A percentile compares a stretch with the other conserved stretches of the same genome.
Conservation (phyloP, 1,284 basidiomycete species). For the Omphalotus olearius region DNA sequence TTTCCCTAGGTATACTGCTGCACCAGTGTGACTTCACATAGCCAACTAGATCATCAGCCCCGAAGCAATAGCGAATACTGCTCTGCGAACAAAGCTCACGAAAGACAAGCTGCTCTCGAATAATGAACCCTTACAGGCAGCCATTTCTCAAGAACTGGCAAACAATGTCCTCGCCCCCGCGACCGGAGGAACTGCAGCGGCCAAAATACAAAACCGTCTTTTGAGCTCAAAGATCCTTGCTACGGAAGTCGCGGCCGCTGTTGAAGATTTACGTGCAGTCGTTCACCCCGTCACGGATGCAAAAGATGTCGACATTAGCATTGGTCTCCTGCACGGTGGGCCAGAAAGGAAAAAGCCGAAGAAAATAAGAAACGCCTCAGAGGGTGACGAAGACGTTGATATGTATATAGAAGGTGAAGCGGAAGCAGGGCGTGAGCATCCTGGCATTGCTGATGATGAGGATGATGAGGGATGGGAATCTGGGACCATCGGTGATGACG, state of each 20-base stretch:
- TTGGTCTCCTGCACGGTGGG: conserved; percentile 20
- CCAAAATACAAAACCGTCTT: conserved; percentile 70
- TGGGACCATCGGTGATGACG: conserved; percentile 37
- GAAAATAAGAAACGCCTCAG: conserved; percentile 17
- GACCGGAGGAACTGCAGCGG: conserved; percentile 38
- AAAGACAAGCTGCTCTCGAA: conserved; percentile 62
- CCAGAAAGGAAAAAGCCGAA: conserved; percentile 21
- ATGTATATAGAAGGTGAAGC: conserved; percentile 29
- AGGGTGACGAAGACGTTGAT: conserved; percentile 25
- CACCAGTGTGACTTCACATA: not conserved
- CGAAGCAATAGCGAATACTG: conserved; percentile 56
- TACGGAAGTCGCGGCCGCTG: conserved; percentile 47
- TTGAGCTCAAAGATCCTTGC: conserved; percentile 76
- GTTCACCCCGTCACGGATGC: conserved; percentile 34
- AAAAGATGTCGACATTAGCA: conserved; percentile 13
- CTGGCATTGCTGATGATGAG: conserved; percentile 21
- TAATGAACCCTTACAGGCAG: conserved; percentile 40
- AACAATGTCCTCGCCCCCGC: conserved; percentile 27
- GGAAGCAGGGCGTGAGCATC: conserved; percentile 21
- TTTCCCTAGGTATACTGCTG: conserved; percentile 18
- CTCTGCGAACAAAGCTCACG: conserved; percentile 66
- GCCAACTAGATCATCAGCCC: conserved; percentile 51
- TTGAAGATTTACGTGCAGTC: conserved; percentile 46
- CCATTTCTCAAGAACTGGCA: conserved; percentile 40
- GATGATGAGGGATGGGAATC: conserved; percentile 62